phyloP scores from a whole-genome alignment of 306 rosid species.

The Pyrus bretschneideri region DNA sequence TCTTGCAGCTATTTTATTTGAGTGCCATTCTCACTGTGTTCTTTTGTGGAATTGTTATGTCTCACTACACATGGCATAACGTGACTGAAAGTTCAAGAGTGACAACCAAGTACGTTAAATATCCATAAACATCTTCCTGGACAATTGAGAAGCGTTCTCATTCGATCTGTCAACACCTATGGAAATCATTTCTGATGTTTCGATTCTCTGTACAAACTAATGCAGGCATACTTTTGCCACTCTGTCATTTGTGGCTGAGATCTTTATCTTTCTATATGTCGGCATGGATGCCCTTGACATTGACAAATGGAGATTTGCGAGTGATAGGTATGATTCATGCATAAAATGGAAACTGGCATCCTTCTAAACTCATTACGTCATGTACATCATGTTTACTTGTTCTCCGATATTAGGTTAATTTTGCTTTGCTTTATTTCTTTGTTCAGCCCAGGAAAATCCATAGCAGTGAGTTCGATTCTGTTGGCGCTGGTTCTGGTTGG shows the following conservation, averaged over 20 bases:
- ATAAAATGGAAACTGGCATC: background rate
- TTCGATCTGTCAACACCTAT: slow-evolving; percentile 5
- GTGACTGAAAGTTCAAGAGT: slow-evolving; percentile 94
- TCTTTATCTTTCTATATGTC: slow-evolving; percentile 88
- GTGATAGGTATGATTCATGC: slow-evolving; percentile 53
- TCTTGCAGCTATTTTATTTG: slow-evolving; percentile 72
- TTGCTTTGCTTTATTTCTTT: background rate
- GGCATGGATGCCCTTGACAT: slow-evolving; percentile 98
- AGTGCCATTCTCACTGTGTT: slow-evolving; percentile 97
- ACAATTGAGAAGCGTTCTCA: slow-evolving; percentile 1
- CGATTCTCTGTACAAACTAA: slow-evolving; percentile 5
- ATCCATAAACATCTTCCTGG: background rate
- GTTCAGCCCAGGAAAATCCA: slow-evolving; percentile 72
- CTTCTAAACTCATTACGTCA: background rate
- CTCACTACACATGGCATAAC: slow-evolving; percentile 99
- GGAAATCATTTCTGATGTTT: slow-evolving; percentile 9
- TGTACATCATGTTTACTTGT: background rate
- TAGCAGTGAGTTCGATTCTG: slow-evolving; percentile 77
- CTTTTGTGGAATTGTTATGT: slow-evolving; percentile 98
- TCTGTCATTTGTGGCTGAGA: slow-evolving; percentile 82
- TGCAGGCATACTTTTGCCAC: slow-evolving; percentile 96
- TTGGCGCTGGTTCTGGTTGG: slow-evolving; percentile 79
- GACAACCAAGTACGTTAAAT: slow-evolving; percentile 78
- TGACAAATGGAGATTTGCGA: slow-evolving; percentile 85
- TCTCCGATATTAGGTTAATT: slow-evolving; percentile 18